Evolutionary conservation across 2,329 filamentous ascomycete species (phyloP).

Genomic region (Ophiostoma perfectum): DNA sequence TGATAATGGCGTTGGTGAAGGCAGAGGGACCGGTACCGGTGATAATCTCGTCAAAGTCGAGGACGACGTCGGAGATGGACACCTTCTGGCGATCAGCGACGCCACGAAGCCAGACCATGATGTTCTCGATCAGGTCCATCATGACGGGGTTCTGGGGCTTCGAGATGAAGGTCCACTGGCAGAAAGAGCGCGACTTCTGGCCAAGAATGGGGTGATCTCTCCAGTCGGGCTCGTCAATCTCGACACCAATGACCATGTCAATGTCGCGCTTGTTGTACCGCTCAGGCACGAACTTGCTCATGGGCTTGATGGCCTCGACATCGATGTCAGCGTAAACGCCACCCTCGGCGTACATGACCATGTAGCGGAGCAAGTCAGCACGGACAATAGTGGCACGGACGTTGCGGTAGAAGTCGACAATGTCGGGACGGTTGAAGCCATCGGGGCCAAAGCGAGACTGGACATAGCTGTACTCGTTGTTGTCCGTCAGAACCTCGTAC

Average conservation of each 20-base stretch:
- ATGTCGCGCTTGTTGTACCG: conserved; percentile 59
- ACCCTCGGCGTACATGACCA: conserved; percentile 63
- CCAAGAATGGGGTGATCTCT: conserved; percentile 59
- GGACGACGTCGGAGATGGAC: conserved; percentile 53
- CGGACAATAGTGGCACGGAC: conserved; percentile 61
- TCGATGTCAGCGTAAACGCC: conserved; percentile 47
- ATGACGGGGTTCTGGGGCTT: conserved; percentile 64
- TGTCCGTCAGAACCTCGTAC: conserved; percentile 65
- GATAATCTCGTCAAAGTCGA: conserved; percentile 69
- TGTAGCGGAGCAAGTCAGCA: conserved; percentile 60
- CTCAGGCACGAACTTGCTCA: conserved; percentile 54
- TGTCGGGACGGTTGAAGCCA: conserved; percentile 62
- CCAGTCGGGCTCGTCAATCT: conserved; percentile 65
- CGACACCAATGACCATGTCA: conserved; percentile 64
- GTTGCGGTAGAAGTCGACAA: conserved; percentile 54
- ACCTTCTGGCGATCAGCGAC: conserved; percentile 55
- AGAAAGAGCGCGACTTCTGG: conserved; percentile 63
- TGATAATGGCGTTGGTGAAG: conserved; percentile 60
- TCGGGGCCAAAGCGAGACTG: conserved; percentile 61
- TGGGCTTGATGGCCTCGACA: conserved; percentile 39
- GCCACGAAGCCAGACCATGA: conserved; percentile 59
- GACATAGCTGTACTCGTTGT: conserved; percentile 62
- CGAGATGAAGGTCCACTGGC: conserved; percentile 70
- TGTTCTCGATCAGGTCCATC: conserved; percentile 62
- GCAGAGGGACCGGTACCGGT: conserved; percentile 67